Conservation (phyloP, 31 red algal species). For the Asparagopsis taxiformis region DNA sequence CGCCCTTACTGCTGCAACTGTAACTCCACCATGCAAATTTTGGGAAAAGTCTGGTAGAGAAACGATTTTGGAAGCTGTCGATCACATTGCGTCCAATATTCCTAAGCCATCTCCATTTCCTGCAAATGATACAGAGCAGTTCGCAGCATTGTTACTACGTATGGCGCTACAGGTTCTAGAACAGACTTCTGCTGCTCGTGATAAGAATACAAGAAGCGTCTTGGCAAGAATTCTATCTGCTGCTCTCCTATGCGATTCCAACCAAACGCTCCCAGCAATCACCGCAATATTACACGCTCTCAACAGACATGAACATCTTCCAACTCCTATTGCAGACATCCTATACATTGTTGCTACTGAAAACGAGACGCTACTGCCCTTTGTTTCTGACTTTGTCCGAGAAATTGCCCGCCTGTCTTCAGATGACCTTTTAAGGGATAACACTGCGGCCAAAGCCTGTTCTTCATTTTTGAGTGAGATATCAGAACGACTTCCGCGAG, state of each 20-base stretch:
- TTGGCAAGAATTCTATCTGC: constrained; percentile 27
- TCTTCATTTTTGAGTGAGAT: constrained; percentile 70
- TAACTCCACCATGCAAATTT: constrained; percentile 35
- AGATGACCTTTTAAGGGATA: constrained; percentile 46
- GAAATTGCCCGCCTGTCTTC: constrained; percentile 59
- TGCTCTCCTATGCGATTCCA: constrained; percentile 16
- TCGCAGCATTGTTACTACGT: constrained; percentile 38
- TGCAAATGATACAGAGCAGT: constrained; percentile 27
- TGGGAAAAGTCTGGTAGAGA: constrained; percentile 64
- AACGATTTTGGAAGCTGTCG: constrained; percentile 30
- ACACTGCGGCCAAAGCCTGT: constrained; percentile 40
- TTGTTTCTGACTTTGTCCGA: constrained; percentile 64
- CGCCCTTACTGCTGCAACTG: constrained; percentile 20
- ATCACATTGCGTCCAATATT: constrained; percentile 11
- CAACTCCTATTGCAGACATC: constrained; percentile 30
- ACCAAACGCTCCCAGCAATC: constrained; percentile 46
- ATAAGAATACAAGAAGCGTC: constrained; percentile 29
- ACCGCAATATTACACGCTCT: constrained; percentile 52
- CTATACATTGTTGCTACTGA: constrained; percentile 12
- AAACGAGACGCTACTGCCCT: constrained; percentile 8
- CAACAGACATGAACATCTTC: constrained; percentile 56
- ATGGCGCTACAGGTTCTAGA: constrained; percentile 45
- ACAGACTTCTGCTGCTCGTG: constrained; percentile 20
- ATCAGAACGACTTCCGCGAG: constrained; percentile 25
- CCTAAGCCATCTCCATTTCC: constrained; percentile 25